Evolutionary conservation across 2,329 filamentous ascomycete genomes (phyloP).

Genomic region (Cladosporium oxysporum): DNA sequence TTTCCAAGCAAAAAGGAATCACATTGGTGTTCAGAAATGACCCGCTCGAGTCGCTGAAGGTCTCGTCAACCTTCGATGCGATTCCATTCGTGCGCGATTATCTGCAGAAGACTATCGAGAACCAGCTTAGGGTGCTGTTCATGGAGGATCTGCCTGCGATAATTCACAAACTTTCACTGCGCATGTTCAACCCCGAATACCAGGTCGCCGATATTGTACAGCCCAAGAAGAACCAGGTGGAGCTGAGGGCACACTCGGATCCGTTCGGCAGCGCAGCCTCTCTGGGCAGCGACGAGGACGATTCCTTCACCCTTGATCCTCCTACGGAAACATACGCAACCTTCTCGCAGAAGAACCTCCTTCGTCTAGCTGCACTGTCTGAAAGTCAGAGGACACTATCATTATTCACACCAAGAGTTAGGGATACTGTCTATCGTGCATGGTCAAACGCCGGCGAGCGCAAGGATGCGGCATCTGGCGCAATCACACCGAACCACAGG

Average conservation of each 20-base stretch:
- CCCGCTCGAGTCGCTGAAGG: slow-evolving; percentile 94
- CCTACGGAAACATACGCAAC: slow-evolving; percentile 80
- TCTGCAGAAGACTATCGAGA: slow-evolving; percentile 92
- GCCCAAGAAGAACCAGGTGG: slow-evolving; percentile 50
- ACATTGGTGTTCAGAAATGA: slow-evolving; percentile 98
- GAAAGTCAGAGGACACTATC: slow-evolving; percentile 90
- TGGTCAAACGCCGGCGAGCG: slow-evolving; percentile 81
- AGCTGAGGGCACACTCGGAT: slow-evolving; percentile 32
- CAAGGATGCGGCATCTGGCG: slow-evolving; percentile 55
- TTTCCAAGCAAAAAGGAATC: slow-evolving; percentile 94
- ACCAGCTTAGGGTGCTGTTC: slow-evolving; percentile 86
- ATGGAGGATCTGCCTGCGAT: slow-evolving; percentile 98
- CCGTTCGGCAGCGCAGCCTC: slow-evolving; percentile 50
- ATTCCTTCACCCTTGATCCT: slow-evolving; percentile 75
- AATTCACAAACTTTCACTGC: slow-evolving; percentile 86
- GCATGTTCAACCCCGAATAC: slow-evolving; percentile 88
- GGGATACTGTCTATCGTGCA: slow-evolving; percentile 86
- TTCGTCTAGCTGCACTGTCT: slow-evolving; percentile 77
- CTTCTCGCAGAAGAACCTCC: slow-evolving; percentile 92
- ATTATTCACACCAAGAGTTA: slow-evolving; percentile 86
- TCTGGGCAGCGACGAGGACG: slow-evolving; percentile 73
- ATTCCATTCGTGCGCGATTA: slow-evolving; percentile 98
- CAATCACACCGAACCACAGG: slow-evolving; percentile 44
- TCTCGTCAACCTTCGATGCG: slow-evolving; percentile 97
- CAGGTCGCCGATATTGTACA: slow-evolving; percentile 33